Evolutionary conservation across 768 basidiomycete species (phyloP), one percentile per base, ranked within the genome.

Genomic region (Paxillus rubicundulus): DNA sequence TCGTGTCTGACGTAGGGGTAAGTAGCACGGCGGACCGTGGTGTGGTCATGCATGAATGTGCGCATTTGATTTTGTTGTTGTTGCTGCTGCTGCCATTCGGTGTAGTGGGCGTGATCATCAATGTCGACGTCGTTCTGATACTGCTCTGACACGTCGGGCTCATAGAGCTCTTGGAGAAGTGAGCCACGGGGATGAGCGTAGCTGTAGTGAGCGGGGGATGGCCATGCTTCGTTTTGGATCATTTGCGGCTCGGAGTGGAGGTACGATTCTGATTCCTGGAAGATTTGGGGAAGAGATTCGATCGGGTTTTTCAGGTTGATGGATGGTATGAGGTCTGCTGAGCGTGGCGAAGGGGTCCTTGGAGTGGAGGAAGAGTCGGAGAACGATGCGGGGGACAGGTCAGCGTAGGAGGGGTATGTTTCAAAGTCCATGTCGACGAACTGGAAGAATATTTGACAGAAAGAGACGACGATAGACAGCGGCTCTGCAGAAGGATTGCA

Each of bases 1-100:
- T 92, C 89, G 58, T 88, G 85, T 39, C 86, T 79, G 47, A 86
- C 86, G 63, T 84, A 85, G 42, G 89, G 89, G 70, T 82, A 89
- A 0, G 89, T 90, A 1, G 85, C 84, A 54, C 89, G 78, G 45
- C 89, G 85, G 49, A 67, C 61, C 10, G 72, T 67, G 43, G 75
- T 64, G 61, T 79, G 76, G 55, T 85, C 82, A 38, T 74, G 67
- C 27, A 66, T 28, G 41, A 51, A 30, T 37, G 40, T 48, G 57
- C 43, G 56, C 18, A 52, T 27, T 0, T 57, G 56, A 5, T 57
- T 65, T 13, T 70, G 67, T 34, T 61, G 51, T 12, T 57, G 53
- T 13, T 70, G 64, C 2, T 69, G 67, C 0, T 61, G 59, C 14
- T 68, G 67, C 70, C 70, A 70, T 37, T 70, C 70, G 4, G 65